phyloP scores from a whole-genome alignment of 2,329 filamentous ascomycete genomes.

The Domatiomyces globalis region DNA sequence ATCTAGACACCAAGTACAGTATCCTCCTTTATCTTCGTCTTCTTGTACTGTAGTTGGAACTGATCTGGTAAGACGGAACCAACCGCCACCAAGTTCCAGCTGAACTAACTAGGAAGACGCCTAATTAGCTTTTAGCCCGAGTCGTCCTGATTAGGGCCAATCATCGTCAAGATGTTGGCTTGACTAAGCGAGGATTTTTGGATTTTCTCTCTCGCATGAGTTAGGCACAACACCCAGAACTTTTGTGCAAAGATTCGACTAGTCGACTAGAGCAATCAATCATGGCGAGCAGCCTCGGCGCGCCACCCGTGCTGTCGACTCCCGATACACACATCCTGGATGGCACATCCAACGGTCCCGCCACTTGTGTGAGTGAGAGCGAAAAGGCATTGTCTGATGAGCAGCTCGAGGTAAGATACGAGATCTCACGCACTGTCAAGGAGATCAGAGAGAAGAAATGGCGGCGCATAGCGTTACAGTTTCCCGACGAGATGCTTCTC shows the following conservation, averaged over 20 bases:
- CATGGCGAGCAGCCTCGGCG: constrained; percentile 21
- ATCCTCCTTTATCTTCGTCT: too few relatives aligned
- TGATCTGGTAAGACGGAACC: too few relatives aligned
- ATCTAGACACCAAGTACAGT: too few relatives aligned
- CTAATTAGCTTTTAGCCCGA: too few relatives aligned
- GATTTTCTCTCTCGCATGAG: not conserved
- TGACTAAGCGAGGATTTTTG: not conserved
- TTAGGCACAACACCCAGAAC: not conserved
- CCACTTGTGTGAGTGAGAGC: constrained; percentile 17
- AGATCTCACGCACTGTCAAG: constrained; percentile 62
- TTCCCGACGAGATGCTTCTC: constrained; percentile 80
- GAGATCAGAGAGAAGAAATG: constrained; percentile 63
- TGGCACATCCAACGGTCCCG: constrained; percentile 29
- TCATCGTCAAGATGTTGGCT: not conserved
- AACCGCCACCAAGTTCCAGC: too few relatives aligned
- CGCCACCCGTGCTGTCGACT: constrained; percentile 47
- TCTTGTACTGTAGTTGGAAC: too few relatives aligned
- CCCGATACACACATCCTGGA: constrained; percentile 48
- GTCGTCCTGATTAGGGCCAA: not conserved
- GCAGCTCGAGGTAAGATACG: constrained; percentile 64
- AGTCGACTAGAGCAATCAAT: not conserved
- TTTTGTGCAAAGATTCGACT: not conserved
- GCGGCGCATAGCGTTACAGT: constrained; percentile 75
- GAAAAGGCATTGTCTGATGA: constrained; percentile 41
- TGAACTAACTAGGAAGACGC: too few relatives aligned